A percentile compares a stretch with the other conserved stretches of the same genome.
Conservation (phyloP, 208 protist species). For the Leishmania lainsoni region DNA sequence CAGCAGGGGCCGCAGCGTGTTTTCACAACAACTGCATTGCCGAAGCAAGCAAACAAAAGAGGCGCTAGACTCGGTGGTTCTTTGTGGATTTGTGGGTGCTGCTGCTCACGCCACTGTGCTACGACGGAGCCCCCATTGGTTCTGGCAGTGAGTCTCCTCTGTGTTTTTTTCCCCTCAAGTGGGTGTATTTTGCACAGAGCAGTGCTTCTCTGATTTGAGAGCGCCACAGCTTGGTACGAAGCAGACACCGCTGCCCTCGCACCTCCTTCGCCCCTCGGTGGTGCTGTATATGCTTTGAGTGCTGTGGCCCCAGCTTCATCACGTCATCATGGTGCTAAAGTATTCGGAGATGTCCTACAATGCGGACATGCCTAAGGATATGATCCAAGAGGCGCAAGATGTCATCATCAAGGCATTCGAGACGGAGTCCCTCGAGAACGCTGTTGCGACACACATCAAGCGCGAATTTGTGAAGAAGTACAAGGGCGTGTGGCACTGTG, state of each 20-base stretch:
- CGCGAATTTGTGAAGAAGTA: conserved; percentile 88
- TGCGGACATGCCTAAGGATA: conserved; percentile 90
- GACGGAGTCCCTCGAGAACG: conserved; percentile 71
- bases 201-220: not conserved
- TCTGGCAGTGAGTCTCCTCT: not conserved
- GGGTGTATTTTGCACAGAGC: not conserved
- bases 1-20: not conserved
- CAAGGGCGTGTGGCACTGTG: conserved; percentile 98
- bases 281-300: not conserved
- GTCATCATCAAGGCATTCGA: conserved; percentile 84
- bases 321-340: conserved; percentile 59
- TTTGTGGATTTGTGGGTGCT: not conserved
- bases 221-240: not conserved
- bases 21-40: no score
- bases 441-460: conserved; percentile 89
- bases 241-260: not conserved
- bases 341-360: conserved; percentile 85
- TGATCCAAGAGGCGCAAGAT: conserved; percentile 78
- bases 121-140: not conserved
- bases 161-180: not conserved
- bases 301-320: not conserved
- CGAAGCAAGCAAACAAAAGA: not conserved
- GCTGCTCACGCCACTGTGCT: not conserved
- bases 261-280: not conserved
- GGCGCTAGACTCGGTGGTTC: not conserved